phyloP scores from a whole-genome alignment of 2,329 filamentous ascomycete species.

The Rasamsonia emersonii region DNA sequence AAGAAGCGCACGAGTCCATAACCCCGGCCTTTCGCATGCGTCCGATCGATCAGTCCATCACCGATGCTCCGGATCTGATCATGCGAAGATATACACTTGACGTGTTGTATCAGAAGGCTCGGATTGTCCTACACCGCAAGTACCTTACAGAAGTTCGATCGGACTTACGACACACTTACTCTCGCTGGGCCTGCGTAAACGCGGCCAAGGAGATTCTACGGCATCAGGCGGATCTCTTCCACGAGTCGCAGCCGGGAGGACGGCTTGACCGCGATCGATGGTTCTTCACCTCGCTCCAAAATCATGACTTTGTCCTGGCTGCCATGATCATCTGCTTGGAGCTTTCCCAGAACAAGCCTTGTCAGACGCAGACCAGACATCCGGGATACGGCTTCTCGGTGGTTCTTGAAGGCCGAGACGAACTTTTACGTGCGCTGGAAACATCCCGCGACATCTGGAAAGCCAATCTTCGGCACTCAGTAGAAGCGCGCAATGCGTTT shows the following conservation, averaged over 20 bases:
- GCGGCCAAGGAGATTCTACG: slow-evolving; percentile 39
- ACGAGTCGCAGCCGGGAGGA: slow-evolving; percentile 44
- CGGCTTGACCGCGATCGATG: slow-evolving; percentile 45
- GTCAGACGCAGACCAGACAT: not conserved
- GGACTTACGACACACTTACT: slow-evolving; percentile 28
- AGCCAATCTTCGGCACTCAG: slow-evolving; percentile 5
- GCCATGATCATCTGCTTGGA: slow-evolving; percentile 49
- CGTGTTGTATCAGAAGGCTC: slow-evolving; percentile 41
- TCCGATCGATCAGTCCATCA: slow-evolving; percentile 26
- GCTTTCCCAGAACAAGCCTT: slow-evolving; percentile 8
- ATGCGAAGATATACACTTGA: slow-evolving; percentile 44
- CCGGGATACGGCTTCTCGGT: not conserved
- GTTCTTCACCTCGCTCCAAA: slow-evolving; percentile 48
- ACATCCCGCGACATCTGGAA: slow-evolving; percentile 8
- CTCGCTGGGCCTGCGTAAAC: slow-evolving; percentile 37
- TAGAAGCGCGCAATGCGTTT: slow-evolving; percentile 9
- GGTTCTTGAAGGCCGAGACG: slow-evolving; percentile 2
- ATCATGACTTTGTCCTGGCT: slow-evolving; percentile 53
- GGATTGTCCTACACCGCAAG: slow-evolving; percentile 43
- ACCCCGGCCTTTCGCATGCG: slow-evolving; percentile 10
- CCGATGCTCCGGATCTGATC: slow-evolving; percentile 40
- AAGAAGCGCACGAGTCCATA: slow-evolving; percentile 13
- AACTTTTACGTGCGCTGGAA: slow-evolving; percentile 6
- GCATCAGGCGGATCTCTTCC: slow-evolving; percentile 40
- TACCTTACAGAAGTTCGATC: slow-evolving; percentile 33